Evolutionary conservation across 75 land plant genomes (phyloP).

Genomic region (Pseudotsuga menziesii): DNA sequence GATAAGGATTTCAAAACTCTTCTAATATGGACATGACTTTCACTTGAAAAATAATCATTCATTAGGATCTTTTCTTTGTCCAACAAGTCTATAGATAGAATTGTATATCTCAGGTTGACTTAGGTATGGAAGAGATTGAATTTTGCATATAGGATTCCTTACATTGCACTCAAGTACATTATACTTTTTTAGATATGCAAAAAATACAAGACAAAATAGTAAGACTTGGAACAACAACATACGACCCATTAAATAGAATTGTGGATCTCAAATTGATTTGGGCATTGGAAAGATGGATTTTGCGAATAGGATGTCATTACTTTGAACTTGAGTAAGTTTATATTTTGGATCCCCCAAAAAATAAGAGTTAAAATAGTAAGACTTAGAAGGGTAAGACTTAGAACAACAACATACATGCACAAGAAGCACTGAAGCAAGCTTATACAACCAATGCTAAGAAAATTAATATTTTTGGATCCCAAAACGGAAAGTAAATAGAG

Average conservation of each 20-base stretch:
- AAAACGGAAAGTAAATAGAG: not conserved
- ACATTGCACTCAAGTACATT: not conserved
- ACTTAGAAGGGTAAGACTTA: no score
- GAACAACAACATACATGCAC: no score
- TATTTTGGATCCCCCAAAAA: not conserved
- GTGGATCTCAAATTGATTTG: not conserved
- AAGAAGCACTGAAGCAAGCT: no score
- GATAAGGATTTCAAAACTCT: not conserved
- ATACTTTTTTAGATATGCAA: not conserved
- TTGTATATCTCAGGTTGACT: not conserved
- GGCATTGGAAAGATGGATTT: not conserved
- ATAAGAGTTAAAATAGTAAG: not conserved
- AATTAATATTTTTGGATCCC: no score
- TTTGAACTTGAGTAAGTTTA: not conserved
- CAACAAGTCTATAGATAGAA: not conserved
- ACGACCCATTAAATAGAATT: not conserved
- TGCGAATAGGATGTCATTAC: not conserved
- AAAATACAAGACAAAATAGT: no score
- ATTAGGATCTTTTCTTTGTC: not conserved
- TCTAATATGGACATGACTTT: not conserved
- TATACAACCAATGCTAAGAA: no score
- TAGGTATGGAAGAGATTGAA: not conserved
- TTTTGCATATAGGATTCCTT: not conserved
- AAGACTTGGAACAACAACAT: no score
- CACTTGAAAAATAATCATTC: not conserved